These are phyloP conservation scores for Adansonia grandidieri DNA, from an alignment of 441 rosid species.

Conservation along the genomic window DNA sequence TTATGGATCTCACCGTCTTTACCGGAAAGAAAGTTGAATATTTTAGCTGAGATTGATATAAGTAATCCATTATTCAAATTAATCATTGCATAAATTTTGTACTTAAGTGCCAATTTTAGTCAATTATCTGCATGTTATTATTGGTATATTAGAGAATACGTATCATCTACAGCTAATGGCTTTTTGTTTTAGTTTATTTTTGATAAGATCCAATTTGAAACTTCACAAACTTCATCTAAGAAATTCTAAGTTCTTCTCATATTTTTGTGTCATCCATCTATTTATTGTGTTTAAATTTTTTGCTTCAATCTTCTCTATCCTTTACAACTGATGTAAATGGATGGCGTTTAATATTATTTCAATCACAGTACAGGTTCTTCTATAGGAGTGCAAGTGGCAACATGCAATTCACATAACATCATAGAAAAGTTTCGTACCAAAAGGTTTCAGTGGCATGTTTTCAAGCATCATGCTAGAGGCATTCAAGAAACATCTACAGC, in stretches of 20 bases:
- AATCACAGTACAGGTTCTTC: slow-evolving; percentile 25
- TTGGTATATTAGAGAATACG: background rate
- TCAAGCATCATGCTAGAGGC: slow-evolving; percentile 39
- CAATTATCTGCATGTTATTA: background rate
- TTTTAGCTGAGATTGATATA: slow-evolving; percentile 3
- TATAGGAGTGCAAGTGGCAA: slow-evolving; percentile 42
- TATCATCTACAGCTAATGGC: background rate
- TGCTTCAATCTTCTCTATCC: background rate
- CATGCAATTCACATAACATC: slow-evolving; percentile 41
- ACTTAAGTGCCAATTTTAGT: background rate
- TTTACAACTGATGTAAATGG: background rate
- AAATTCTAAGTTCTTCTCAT: background rate
- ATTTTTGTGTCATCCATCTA: background rate
- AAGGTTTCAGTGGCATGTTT: slow-evolving; percentile 37
- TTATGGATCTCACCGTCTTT: background rate
- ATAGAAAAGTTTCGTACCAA: slow-evolving; percentile 24
- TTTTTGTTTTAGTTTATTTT: background rate
- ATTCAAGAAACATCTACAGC: slow-evolving; percentile 32
- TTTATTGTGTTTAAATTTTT: background rate
- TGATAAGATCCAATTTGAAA: background rate
- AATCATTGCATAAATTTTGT: background rate
- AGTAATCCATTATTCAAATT: background rate
- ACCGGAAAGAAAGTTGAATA: background rate
- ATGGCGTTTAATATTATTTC: background rate
- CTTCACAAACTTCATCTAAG: background rate